A percentile compares a stretch with the other conserved stretches of the same genome.
Evolutionary conservation across 805 yeast genomes (phyloP).

Genomic region (Yarrowia porcina): DNA sequence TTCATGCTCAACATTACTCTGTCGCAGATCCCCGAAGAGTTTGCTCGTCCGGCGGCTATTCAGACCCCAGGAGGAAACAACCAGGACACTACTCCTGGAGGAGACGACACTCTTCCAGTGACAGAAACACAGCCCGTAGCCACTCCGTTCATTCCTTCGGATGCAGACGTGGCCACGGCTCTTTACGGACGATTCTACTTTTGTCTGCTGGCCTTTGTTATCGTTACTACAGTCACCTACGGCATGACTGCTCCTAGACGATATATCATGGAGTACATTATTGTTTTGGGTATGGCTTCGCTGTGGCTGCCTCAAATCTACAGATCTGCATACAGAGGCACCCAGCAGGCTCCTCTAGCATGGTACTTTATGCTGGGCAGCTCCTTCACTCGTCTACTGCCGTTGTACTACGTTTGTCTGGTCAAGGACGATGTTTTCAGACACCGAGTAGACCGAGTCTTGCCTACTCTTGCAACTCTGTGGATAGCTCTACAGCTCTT

Average conservation of each 20-base stretch:
- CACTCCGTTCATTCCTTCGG: conserved; percentile 33
- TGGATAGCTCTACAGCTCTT: conserved; percentile 65
- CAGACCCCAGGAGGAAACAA: background rate
- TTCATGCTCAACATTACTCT: conserved; percentile 64
- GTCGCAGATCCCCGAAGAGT: conserved; percentile 50
- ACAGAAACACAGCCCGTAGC: conserved; percentile 32
- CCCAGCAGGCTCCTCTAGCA: conserved; percentile 54
- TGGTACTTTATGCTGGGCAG: conserved; percentile 78
- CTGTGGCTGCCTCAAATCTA: conserved; percentile 88
- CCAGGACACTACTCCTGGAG: conserved; percentile 15
- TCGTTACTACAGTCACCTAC: conserved; percentile 54
- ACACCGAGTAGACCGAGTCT: conserved; percentile 54
- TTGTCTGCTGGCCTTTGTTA: conserved; percentile 50
- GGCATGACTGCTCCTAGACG: conserved; percentile 62
- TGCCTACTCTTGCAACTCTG: conserved; percentile 38
- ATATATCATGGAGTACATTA: conserved; percentile 53
- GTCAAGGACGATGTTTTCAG: conserved; percentile 54
- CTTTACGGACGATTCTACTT: conserved; percentile 57
- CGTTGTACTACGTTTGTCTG: conserved; percentile 61
- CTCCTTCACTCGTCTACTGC: conserved; percentile 58
- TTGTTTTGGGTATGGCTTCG: conserved; percentile 56
- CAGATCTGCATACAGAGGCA: conserved; percentile 68
- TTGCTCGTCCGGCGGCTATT: conserved; percentile 39
- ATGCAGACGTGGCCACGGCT: conserved; percentile 56
- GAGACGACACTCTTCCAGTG: conserved; percentile 24